Conservation (phyloP, 1,284 basidiomycete genomes). For the Lentinus polychrous region DNA sequence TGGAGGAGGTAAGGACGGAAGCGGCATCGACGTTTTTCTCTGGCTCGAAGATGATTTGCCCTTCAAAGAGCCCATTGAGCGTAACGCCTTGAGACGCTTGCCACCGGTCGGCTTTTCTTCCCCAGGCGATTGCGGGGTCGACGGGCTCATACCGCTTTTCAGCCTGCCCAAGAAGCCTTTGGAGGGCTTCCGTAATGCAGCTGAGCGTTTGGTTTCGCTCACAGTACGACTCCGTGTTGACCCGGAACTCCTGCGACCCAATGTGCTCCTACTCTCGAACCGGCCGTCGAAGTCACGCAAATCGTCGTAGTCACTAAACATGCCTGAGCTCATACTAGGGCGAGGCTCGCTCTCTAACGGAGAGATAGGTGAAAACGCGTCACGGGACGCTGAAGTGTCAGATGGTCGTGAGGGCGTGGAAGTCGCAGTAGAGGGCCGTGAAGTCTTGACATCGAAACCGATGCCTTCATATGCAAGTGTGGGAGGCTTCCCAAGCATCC, state of each 20-base stretch:
- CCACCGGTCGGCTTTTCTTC: conserved; percentile 34
- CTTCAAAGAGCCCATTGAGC: conserved; percentile 75
- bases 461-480: conserved; percentile 74
- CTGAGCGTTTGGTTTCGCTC: conserved; percentile 27
- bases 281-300: conserved; percentile 75
- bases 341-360: conserved; percentile 26
- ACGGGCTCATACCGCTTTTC: conserved; percentile 32
- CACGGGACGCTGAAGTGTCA: conserved; percentile 14
- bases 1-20: conserved; percentile 44
- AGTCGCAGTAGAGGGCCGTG: conserved; percentile 28
- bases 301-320: conserved; percentile 81
- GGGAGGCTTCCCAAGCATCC: conserved; percentile 94
- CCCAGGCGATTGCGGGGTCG: conserved; percentile 34
- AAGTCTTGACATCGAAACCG: conserved; percentile 50
- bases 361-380: conserved; percentile 5
- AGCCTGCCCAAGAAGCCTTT: conserved; percentile 57
- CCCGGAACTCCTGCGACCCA: conserved; percentile 37
- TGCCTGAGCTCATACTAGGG: conserved; percentile 32
- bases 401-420: conserved; percentile 11
- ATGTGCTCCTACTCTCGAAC: conserved; percentile 72
- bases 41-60: conserved; percentile 35
- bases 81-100: conserved; percentile 62
- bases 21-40: conserved; percentile 15
- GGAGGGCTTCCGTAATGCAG: conserved; percentile 51
- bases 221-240: conserved; percentile 27